phyloP scores from a whole-genome alignment of 352 stramenopile species.

The Phytopythium cucurbitacearum region DNA sequence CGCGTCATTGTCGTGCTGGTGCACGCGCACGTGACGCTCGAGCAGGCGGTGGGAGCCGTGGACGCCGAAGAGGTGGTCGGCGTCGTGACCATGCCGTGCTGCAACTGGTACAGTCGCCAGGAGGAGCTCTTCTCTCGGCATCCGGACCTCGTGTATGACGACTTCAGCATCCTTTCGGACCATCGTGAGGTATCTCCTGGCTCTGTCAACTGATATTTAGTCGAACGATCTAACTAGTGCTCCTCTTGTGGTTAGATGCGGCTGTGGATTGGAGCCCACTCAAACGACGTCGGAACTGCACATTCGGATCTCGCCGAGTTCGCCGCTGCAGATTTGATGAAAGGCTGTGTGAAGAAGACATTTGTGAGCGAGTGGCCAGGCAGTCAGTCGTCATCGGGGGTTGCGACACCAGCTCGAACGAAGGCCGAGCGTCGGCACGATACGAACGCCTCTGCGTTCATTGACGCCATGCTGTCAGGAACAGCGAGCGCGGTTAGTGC shows the following conservation, averaged over 20 bases:
- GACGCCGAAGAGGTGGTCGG: slow-evolving; percentile 54
- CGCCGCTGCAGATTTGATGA: slow-evolving; percentile 20
- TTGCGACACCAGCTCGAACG: too few species aligned
- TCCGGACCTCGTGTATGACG: slow-evolving; percentile 74
- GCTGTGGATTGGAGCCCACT: slow-evolving; percentile 24
- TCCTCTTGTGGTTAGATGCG: slow-evolving; percentile 32
- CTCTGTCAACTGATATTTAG: background rate
- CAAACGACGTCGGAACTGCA: slow-evolving; percentile 7
- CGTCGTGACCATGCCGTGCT: slow-evolving; percentile 74
- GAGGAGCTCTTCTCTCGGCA: slow-evolving; percentile 45
- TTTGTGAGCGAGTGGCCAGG: too few species aligned
- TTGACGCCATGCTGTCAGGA: slow-evolving; percentile 18
- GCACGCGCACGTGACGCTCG: slow-evolving; percentile 76
- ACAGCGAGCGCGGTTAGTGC: background rate
- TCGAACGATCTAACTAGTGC: slow-evolving; percentile 1
- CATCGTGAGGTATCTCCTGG: slow-evolving; percentile 52
- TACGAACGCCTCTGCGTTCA: too few species aligned
- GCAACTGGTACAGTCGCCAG: slow-evolving; percentile 80
- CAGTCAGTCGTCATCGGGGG: too few species aligned
- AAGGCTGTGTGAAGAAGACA: slow-evolving; percentile 29
- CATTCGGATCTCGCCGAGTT: slow-evolving; percentile 8
- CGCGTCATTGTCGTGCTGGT: slow-evolving; percentile 67
- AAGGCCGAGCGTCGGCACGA: too few species aligned
- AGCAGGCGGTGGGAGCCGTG: slow-evolving; percentile 61
- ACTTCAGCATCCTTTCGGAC: slow-evolving; percentile 77